phyloP scores from a whole-genome alignment of 176 grass and related monocot genomes.

The Aechmea fasciata region DNA sequence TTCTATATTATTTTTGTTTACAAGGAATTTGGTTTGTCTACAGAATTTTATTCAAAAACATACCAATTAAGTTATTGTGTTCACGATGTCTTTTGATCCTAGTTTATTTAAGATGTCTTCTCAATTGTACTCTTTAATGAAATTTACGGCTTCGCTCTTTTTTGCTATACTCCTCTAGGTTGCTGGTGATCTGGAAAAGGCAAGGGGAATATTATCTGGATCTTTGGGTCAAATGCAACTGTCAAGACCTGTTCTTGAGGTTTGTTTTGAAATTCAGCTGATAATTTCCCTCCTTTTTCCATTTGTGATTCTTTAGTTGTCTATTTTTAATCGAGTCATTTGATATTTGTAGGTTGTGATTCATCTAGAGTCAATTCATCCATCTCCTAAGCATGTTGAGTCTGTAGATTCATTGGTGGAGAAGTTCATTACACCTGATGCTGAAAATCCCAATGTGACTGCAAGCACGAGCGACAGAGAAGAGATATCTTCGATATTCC shows the following conservation, averaged over 20 bases:
- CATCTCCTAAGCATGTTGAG: slow-evolving; percentile 53
- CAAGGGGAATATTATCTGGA: slow-evolving; percentile 54
- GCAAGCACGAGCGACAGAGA: slow-evolving; percentile 71
- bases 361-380: slow-evolving; percentile 71
- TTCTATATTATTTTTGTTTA: background rate
- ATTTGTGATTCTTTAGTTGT: background rate
- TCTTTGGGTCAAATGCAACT: slow-evolving; percentile 40
- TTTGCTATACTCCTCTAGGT: slow-evolving; percentile 30
- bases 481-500: slow-evolving; percentile 85
- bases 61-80: background rate
- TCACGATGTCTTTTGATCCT: background rate
- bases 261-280: slow-evolving; percentile 14
- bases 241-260: slow-evolving; percentile 70
- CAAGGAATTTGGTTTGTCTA: too few relatives aligned
- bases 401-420: slow-evolving; percentile 84
- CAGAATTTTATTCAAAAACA: background rate
- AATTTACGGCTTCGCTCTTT: background rate
- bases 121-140: background rate
- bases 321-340: background rate
- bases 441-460: slow-evolving; percentile 32
- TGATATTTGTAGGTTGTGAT: slow-evolving; percentile 59
- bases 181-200: slow-evolving; percentile 55
- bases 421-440: slow-evolving; percentile 55
- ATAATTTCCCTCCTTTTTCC: background rate
- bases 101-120: background rate